Evolutionary conservation across 805 yeast genomes (phyloP), one percentile per base, ranked within the genome.

Genomic region (Starmerella gropengiesseri): DNA sequence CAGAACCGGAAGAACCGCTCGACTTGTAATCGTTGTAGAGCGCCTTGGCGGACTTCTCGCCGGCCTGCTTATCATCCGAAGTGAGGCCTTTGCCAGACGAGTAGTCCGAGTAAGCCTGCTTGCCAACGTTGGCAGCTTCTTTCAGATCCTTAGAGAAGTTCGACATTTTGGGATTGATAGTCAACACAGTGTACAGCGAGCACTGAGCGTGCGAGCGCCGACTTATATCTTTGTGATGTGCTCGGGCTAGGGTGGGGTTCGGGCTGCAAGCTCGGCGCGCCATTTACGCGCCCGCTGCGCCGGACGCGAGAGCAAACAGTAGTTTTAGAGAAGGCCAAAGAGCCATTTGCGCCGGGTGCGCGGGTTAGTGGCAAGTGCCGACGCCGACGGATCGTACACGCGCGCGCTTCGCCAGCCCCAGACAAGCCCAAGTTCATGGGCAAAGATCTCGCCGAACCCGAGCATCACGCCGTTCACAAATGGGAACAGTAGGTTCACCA

Each of bases 381-480:
- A 35, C 6, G 18, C 22, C 8, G 45, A n/a, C 4, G 56, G 56
- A 22, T 51, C 55, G 40, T 44, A 52, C 4, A 48, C 52, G 18
- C 35, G 28, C 9, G 86, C 86, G 5, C 81, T 85, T 18, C 68
- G 56, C 82, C 91, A 81, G 34, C 83, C 77, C 63, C 74, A 78
- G 37, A 70, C 69, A 66, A 83, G 82, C 5, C 95, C 94, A 31
- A 89, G 63, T 56, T 89, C 96, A 59, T 87, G 95, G 7, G 97
- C 97, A 45, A 84, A 66, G 17, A 89, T 77, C 65, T 89, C 97
- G 2, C 97, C 97, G 59, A 89, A 85, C 0, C 97, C 97, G 39
- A 89, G 71, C 95, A 87, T 87, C 62, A 89, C 67, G 7, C 97
- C 97, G 55, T 89, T 89, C 52, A 89, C 68, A 55, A 89, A 86